Evolutionary conservation across 2,329 filamentous ascomycete genomes (phyloP), one percentile per base, ranked within the genome.

Genomic region (Fusarium guadeloupense): DNA sequence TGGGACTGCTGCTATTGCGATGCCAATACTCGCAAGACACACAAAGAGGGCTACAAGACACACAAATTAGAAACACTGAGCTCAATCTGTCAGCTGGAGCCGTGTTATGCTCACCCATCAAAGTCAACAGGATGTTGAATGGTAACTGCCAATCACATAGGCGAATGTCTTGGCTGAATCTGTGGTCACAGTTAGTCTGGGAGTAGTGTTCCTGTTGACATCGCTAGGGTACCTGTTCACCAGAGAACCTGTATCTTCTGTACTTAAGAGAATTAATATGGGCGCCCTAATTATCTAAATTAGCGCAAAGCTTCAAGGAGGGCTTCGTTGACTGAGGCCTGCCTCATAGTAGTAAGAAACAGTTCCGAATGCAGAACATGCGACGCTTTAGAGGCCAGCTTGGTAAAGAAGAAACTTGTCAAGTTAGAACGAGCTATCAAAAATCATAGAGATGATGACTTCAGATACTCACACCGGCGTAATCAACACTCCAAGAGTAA

Each of bases 101-200:
- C 14, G 8, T 14, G 30, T 7, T 5, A 16, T n/a, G 5, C 43
- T 4, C 4, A 47, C 44, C 44, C 44, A 48, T 48, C 4, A 48
- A 39, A 5, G 44, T 48, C 14, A 48, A 10, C 10, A 48, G 44
- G 23, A 48, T 39, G 9, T 48, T 48, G 5, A 48, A 48, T 2
- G 44, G 44, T 12, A 48, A n/a, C 30, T 48, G 44, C 44, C 44
- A 48, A 16, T 48, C 44, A 17, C 44, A 39, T 14, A 48, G 17
- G 9, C 44, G 35, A 14, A 48, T 48, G 3, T 48, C 44, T 12
- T 48, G 44, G 9, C 44, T 48, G n/a, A 48, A 48, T 14, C 20
- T 33, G 14, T 7, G 14, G n/a, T n/a, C 13, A n/a, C 30, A n/a
- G 30, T 33, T n/a, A 33, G 13, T 16, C 14, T 33, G n/a, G 14